Evolutionary conservation across 1,284 basidiomycete genomes (phyloP), one percentile per base, ranked within the genome.

Genomic region (Neotropicomus parvogracilis): DNA sequence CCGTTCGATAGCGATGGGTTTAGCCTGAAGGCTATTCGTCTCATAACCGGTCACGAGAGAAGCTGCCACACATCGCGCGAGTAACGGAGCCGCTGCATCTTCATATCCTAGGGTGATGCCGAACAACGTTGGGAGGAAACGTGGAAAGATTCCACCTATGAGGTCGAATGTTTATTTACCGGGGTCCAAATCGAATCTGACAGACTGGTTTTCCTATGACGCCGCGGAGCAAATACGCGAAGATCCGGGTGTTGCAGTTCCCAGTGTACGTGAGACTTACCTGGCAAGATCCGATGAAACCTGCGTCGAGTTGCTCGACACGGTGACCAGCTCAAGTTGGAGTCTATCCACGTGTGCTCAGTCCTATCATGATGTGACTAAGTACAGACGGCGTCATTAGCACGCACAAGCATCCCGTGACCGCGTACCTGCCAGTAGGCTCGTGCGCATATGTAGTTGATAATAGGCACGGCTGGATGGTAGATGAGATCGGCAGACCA

Each of bases 211-310:
- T 34, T 13, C 17, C 24, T 20, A 24, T 10, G n/a, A 39, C 59
- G 43, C 43, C 56, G 59, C 59, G 59, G 59, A 48, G 26, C 43
- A 33, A 57, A 28, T 57, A 46, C n/a, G 41, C 34, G 47, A 60
- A 59, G 57, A 59, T 59, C 57, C 60, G 58, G 37, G n/a, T 21
- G 20, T 24, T 26, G 20, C 32, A 28, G 16, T 37, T n/a, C n/a
- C 24, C 24, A 8, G 24, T 17, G 33, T 4, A 29, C 19, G 12
- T 19, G 39, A 28, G 54, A 51, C 46, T 42, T 40, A 11, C 40
- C 52, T 54, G 40, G 38, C 40, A 44, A 62, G 59, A 63, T 59
- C 57, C 59, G 60, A 38, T 29, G 4, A 17, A 17, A 8, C 16
- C 2, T 17, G 9, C 26, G 6, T 29, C 27, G 27, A 28, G 8